Evolutionary conservation across 805 yeast species (phyloP).

Genomic region (Metschnikowia continentalis): DNA sequence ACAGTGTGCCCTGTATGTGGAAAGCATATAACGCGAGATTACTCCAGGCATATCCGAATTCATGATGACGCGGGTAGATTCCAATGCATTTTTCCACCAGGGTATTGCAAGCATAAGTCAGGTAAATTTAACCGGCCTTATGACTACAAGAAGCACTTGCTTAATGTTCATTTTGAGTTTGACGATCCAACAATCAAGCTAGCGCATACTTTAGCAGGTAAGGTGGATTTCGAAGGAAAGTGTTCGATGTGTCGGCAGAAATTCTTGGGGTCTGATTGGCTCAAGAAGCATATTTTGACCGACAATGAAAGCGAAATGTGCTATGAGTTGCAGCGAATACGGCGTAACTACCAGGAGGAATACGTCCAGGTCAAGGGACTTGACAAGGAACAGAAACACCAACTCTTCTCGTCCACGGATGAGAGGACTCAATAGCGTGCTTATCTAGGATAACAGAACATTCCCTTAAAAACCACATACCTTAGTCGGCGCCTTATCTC

Average conservation of each 20-base stretch:
- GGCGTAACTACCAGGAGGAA: conserved; percentile 2
- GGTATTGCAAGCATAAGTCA: conserved; percentile 39
- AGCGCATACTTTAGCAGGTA: conserved; percentile 39
- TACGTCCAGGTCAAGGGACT: not conserved
- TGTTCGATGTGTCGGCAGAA: conserved; percentile 47
- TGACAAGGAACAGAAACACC: not conserved
- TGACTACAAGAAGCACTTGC: conserved; percentile 42
- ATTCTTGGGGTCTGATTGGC: conserved; percentile 51
- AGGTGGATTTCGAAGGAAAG: conserved; percentile 33
- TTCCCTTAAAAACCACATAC: too few relatives aligned
- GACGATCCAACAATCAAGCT: conserved; percentile 39
- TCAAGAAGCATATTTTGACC: conserved; percentile 48
- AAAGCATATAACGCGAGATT: conserved; percentile 38
- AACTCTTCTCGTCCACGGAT: not conserved
- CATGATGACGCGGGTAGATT: conserved; percentile 43
- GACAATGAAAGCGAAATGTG: conserved; percentile 1
- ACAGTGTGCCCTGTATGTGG: conserved; percentile 38
- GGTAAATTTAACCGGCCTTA: conserved; percentile 43
- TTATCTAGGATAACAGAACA: too few relatives aligned
- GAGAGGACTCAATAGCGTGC: not conserved
- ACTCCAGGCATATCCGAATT: conserved; percentile 40
- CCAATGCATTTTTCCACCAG: conserved; percentile 39
- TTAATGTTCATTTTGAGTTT: conserved; percentile 40
- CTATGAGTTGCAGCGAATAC: conserved; percentile 9
- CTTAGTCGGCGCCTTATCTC: not conserved